Evolutionary conservation across 805 yeast species (phyloP).

Genomic region (Ascoidea tarda): DNA sequence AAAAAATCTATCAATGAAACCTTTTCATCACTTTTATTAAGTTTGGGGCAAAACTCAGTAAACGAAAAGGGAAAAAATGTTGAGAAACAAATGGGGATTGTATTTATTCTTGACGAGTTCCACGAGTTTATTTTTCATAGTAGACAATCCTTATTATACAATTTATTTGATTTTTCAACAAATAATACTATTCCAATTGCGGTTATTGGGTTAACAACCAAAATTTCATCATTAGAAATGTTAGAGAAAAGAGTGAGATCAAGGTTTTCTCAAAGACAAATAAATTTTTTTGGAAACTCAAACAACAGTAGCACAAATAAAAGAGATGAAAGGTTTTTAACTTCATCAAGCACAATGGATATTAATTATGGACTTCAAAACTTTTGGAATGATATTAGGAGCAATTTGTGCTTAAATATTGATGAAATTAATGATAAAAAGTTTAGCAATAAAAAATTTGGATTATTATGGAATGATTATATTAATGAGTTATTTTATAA

Average conservation of each 20-base stretch:
- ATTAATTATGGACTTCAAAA: slow-evolving; percentile 8
- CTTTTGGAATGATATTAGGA: slow-evolving; percentile 9
- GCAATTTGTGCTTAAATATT: slow-evolving; percentile 7
- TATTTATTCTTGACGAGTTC: slow-evolving; percentile 75
- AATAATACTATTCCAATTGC: slow-evolving; percentile 55
- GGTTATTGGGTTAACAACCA: slow-evolving; percentile 68
- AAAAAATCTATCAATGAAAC: slow-evolving; percentile 44
- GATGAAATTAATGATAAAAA: slow-evolving; percentile 4
- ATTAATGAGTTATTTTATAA: slow-evolving; percentile 8
- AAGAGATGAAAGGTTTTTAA: background rate
- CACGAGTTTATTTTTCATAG: slow-evolving; percentile 60
- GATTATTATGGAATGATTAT: slow-evolving; percentile 10
- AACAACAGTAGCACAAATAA: background rate
- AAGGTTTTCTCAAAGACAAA: slow-evolving; percentile 70
- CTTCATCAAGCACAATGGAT: slow-evolving; percentile 4
- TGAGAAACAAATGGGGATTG: slow-evolving; percentile 34
- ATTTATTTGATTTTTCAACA: slow-evolving; percentile 78
- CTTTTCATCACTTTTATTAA: slow-evolving; percentile 39
- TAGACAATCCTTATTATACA: slow-evolving; percentile 77
- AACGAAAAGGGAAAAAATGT: slow-evolving; percentile 11
- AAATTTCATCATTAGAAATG: slow-evolving; percentile 62
- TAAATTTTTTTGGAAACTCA: slow-evolving; percentile 25
- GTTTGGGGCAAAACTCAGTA: slow-evolving; percentile 29
- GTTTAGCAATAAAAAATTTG: slow-evolving; percentile 9
- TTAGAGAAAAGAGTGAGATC: slow-evolving; percentile 87